These are phyloP conservation scores for Rheum nobile DNA, from an alignment of 148 eudicot species.

Conservation along the genomic window DNA sequence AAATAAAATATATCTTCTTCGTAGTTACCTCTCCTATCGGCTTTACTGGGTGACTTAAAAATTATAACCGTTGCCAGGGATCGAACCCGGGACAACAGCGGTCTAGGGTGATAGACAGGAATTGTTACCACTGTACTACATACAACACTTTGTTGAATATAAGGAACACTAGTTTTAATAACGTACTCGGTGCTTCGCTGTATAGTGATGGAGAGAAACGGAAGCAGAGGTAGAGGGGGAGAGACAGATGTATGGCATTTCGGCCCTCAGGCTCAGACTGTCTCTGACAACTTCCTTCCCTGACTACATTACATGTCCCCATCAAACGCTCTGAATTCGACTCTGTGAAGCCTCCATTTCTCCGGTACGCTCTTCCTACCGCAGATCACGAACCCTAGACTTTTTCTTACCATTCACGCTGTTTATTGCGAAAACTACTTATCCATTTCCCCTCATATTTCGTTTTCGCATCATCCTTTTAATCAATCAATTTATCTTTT, in stretches of 20 bases:
- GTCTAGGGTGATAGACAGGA: slow-evolving; percentile 99
- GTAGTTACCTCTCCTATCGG: no score
- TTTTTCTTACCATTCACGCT: not conserved
- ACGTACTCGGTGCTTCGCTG: not conserved
- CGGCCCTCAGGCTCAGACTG: not conserved
- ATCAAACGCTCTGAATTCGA: not conserved
- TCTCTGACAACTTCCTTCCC: not conserved
- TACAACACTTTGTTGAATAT: no score
- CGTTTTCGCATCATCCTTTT: not conserved
- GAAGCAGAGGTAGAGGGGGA: not conserved
- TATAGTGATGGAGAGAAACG: not conserved
- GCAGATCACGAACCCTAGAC: slow-evolving; percentile 2
- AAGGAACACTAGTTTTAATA: no score
- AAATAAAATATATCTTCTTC: no score
- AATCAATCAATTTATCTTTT: not conserved
- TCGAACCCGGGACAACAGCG: slow-evolving; percentile 99
- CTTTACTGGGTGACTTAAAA: no score
- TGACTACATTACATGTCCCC: not conserved
- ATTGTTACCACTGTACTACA: slow-evolving; percentile 99
- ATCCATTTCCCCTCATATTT: not conserved
- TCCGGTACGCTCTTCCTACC: slow-evolving; percentile 5
- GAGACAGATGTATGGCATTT: not conserved
- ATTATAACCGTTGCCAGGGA: slow-evolving; percentile 94
- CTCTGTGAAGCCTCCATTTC: not conserved
- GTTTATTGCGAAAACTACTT: not conserved